Percentiles rank a stretch among this genome's conserved stretches.
Evolutionary conservation across 495 filamentous ascomycete genomes (phyloP).

Genomic region (Cairneyella variabilis): DNA sequence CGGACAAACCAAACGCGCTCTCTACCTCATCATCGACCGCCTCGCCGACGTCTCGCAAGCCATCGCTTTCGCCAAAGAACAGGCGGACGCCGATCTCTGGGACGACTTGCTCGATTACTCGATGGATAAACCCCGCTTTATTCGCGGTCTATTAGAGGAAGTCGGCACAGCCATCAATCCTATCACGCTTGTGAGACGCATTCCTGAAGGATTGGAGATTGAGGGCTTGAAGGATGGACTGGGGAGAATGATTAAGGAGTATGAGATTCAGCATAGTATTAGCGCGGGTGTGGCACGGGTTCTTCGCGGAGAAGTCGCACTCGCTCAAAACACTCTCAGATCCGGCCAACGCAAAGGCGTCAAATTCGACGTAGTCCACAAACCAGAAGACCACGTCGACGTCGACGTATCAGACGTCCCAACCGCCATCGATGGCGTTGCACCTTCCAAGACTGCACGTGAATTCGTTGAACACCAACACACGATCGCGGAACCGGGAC

Average conservation of each 20-base stretch:
- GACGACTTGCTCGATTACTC: conserved; percentile 89
- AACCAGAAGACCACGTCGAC: conserved; percentile 36
- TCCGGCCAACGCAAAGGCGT: conserved; percentile 77
- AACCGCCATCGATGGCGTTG: conserved; percentile 13
- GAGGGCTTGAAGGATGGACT: conserved; percentile 83
- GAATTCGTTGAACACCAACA: conserved; percentile 8
- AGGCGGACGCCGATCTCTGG: conserved; percentile 88
- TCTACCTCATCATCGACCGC: conserved; percentile 86
- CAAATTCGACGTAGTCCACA: conserved; percentile 72
- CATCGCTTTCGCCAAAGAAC: conserved; percentile 89
- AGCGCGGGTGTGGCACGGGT: conserved; percentile 85
- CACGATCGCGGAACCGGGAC: conserved; percentile 37
- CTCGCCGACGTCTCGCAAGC: conserved; percentile 85
- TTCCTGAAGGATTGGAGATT: conserved; percentile 87
- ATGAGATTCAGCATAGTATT: conserved; percentile 89
- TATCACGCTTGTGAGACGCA: conserved; percentile 81
- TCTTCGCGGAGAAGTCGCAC: conserved; percentile 78
- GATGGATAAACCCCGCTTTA: conserved; percentile 95
- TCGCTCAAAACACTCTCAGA: conserved; percentile 73
- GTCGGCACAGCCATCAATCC: conserved; percentile 91
- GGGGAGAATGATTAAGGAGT: conserved; percentile 81
- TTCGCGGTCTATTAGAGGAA: conserved; percentile 86
- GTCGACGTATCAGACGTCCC: conserved; percentile 31
- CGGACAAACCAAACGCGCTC: conserved; percentile 82
- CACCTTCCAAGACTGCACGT: conserved; percentile 5